phyloP scores from a whole-genome alignment of 352 stramenopile genomes.

The Pelagophyceae sp. region DNA sequence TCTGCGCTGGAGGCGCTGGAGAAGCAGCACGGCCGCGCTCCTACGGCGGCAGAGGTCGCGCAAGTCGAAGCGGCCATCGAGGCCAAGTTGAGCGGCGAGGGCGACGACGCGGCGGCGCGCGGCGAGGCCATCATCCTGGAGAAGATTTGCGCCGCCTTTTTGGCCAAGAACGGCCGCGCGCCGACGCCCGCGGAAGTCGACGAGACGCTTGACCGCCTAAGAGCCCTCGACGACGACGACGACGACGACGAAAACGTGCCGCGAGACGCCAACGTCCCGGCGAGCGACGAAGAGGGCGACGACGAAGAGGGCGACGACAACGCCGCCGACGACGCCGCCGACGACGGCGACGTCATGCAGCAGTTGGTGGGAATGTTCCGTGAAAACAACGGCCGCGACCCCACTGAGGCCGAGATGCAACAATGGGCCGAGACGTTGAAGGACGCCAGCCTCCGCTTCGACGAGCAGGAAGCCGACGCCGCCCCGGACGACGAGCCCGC shows the following conservation, averaged over 20 bases:
- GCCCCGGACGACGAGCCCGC: too few relatives aligned
- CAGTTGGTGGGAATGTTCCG: conserved; percentile 22
- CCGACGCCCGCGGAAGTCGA: conserved; percentile 4
- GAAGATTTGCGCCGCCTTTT: background rate
- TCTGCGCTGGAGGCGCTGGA: background rate
- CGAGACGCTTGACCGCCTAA: background rate
- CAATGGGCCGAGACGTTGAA: conserved; percentile 18
- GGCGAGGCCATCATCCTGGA: conserved; percentile 7
- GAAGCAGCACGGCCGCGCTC: background rate
- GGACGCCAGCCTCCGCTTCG: too few relatives aligned
- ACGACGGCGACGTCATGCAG: conserved; percentile 1
- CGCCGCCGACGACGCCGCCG: background rate
- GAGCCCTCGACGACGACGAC: background rate
- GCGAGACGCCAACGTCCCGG: background rate
- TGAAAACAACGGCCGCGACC: conserved; percentile 24
- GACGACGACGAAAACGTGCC: conserved; percentile 14
- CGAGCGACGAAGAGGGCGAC: conserved; percentile 18
- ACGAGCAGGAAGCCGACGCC: too few relatives aligned
- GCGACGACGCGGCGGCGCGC: background rate
- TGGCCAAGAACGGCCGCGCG: background rate
- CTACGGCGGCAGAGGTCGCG: background rate
- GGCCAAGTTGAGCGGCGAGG: background rate
- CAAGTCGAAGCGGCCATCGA: background rate
- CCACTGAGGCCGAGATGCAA: conserved; percentile 25
- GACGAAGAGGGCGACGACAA: conserved; percentile 11